Base-by-base conservation (phyloP, 1,284 basidiomycete species). In the Cystobasidium sp. region DNA sequence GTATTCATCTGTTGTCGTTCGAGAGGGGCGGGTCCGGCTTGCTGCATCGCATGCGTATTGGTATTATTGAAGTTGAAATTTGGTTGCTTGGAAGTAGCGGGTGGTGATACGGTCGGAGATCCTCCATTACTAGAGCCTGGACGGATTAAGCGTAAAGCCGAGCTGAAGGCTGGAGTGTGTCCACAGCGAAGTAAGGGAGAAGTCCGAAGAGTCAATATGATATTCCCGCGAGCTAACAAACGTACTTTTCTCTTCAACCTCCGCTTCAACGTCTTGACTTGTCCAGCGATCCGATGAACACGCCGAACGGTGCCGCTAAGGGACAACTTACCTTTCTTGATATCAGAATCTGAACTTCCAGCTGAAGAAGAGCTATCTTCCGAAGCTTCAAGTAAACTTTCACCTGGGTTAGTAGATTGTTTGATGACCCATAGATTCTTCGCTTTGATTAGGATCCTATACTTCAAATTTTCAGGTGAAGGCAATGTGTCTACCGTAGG, bases 381-480 rank as follows among this genome's bases (percentile, higher is more conserved):
- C 0, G 56, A 47, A 24, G 12, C 47, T 31, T 72, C 69, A 3
- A 41, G 12, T 22, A 46, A 31, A 43, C 7, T n/a, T 62, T 73
- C 63, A 9, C 63, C 70, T 10, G 39, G n/a, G n/a, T 73, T 65
- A 6, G 31, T 31, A 9, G 63, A 63, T 44, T 62, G 59, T 31
- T 73, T 65, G 24, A 73, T 62, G 37, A 43, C 37, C 22, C 53
- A 56, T 39, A 78, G 14, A 41, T 74, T 74, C 55, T 77, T 67
- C n/a, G 78, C 91, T 86, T 99, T 99, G 78, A 99, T 84, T 66
- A 99, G 80, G 49, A 99, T 88, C 77, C 88, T 88, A 12, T 89
- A 88, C 80, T 88, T 90, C 65, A 99, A 85, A 44, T 91, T 88
- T 75, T 94, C 90, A 0, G 97, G 97, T 80, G 92, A 96, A 0